These are phyloP conservation scores for Papiliotrema fonsecae DNA, from an alignment of 1,284 basidiomycete species.

Conservation along the genomic window DNA sequence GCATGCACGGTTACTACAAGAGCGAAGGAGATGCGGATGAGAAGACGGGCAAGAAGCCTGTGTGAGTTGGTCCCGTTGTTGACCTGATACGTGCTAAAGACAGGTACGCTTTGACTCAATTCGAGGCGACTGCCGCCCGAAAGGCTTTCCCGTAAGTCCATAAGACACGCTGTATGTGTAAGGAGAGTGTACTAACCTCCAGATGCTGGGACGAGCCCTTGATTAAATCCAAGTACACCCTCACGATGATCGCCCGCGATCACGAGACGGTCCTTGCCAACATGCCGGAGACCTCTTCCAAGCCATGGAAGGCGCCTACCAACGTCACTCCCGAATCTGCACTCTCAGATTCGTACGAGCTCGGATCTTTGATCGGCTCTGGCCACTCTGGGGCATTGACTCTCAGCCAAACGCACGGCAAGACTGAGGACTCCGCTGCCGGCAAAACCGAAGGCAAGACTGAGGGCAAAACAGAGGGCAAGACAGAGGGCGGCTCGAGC, in stretches of 20 bases:
- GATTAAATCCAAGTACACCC: slow-evolving; percentile 78
- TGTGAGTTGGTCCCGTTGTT: slow-evolving; percentile 22
- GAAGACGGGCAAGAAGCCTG: slow-evolving; percentile 48
- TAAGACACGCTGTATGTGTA: neutral
- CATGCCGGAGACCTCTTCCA: slow-evolving; percentile 68
- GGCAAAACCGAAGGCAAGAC: slow-evolving; percentile 46
- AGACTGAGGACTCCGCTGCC: slow-evolving; percentile 39
- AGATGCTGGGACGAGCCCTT: slow-evolving; percentile 85
- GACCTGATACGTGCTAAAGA: neutral
- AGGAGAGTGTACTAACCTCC: slow-evolving; percentile 22
- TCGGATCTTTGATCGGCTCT: slow-evolving; percentile 41
- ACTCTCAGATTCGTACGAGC: slow-evolving; percentile 39
- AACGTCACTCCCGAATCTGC: slow-evolving; percentile 32
- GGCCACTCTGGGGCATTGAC: slow-evolving; percentile 10
- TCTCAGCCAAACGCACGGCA: slow-evolving; percentile 36
- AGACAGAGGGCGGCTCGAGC: slow-evolving; percentile 43
- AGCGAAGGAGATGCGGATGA: slow-evolving; percentile 50
- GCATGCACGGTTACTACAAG: slow-evolving; percentile 56
- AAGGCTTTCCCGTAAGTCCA: slow-evolving; percentile 61
- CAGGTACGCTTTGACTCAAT: slow-evolving; percentile 71
- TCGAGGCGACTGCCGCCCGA: slow-evolving; percentile 79
- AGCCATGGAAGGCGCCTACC: slow-evolving; percentile 41
- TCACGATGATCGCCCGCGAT: slow-evolving; percentile 75
- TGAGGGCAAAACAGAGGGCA: slow-evolving; percentile 41
- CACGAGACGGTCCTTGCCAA: slow-evolving; percentile 69